Percentiles rank a stretch among this genome's conserved stretches.
Evolutionary conservation across 1,284 basidiomycete genomes (phyloP).

Genomic region (Moesziomyces sp.): DNA sequence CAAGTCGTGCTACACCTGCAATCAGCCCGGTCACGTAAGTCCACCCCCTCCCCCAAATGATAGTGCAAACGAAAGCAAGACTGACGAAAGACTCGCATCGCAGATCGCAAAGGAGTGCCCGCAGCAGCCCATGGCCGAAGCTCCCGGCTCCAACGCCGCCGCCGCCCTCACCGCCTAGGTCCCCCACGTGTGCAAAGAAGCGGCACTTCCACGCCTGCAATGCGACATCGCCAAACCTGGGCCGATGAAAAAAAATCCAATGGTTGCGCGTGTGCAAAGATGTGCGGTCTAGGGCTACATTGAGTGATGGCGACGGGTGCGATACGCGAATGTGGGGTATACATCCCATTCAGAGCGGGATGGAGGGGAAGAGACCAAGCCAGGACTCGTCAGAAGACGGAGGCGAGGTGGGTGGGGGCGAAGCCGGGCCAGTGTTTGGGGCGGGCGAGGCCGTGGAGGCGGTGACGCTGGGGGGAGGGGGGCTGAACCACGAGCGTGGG

Average conservation of each 20-base stretch:
- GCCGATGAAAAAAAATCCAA: no score
- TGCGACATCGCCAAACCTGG: not conserved
- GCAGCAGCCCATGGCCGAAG: slow-evolving; percentile 24
- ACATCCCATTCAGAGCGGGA: not conserved
- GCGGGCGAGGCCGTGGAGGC: not conserved
- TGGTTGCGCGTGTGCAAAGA: no score
- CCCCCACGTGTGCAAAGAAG: not conserved
- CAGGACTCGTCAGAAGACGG: slow-evolving; percentile 22
- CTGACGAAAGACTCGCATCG: not conserved
- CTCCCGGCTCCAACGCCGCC: slow-evolving; percentile 28
- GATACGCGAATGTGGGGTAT: no score
- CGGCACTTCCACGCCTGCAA: not conserved
- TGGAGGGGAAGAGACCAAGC: not conserved
- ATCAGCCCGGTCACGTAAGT: slow-evolving; percentile 40
- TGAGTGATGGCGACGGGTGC: not conserved
- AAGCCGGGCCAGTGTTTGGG: slow-evolving; percentile 1
- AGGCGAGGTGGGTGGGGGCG: slow-evolving; percentile 10
- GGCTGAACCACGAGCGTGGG: slow-evolving; percentile 41
- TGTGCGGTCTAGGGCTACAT: slow-evolving; percentile 7
- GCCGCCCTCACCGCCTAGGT: slow-evolving; percentile 35
- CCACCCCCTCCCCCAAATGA: not conserved
- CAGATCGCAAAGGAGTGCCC: slow-evolving; percentile 42
- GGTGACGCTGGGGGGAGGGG: slow-evolving; percentile 26
- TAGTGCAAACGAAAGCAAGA: no score
- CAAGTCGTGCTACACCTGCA: slow-evolving; percentile 40